Evolutionary conservation across 371 early-diverging fungal genomes (phyloP), one percentile per base, ranked within the genome.

Genomic region (Circinella umbellata): DNA sequence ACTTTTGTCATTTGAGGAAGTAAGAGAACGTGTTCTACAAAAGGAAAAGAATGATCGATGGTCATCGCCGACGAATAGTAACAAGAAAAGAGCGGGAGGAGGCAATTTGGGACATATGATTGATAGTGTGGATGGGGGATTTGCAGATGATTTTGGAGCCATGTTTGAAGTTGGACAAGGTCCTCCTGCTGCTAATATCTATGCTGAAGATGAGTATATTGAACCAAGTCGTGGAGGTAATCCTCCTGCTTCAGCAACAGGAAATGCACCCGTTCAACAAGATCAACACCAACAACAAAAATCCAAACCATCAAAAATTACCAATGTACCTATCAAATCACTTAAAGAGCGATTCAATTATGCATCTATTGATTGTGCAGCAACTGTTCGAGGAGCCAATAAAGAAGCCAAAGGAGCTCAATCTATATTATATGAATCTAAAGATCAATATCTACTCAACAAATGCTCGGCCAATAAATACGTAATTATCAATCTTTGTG

Each of bases 401-500:
- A 89, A 88, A 39, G 95, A 91, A 61, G 94, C 97, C 9, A 92
- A 91, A 48, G 90, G 92, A 14, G 84, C 94, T 15, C 90, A 89
- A 4, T 84, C 95, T 0, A 96, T 99, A 55, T 79, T 99, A 34
- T 89, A 89, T 71, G 91, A 95, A 59, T 92, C 88, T 77, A 96
- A 96, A 69, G 98, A 98, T 74, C 81, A 89, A 66, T 99, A 99
- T 80, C 91, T 99, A 93, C 84, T 98, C 35, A 97, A 95, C 82
- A 84, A 88, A 71, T 99, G 99, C 79, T 72, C 86, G 1, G 89
- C 89, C 10, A 75, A 86, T 37, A 94, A 94, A 72, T 95, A 89
- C 80, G 91, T 98, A 3, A 90, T 95, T 11, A 88, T 98, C 36
- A 97, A 97, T 78, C 83, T 99, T 3, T 99, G 99, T 75, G 92